Percentiles rank a stretch among this genome's conserved stretches.
phyloP scores from a whole-genome alignment of 225 moss, liverwort and hornwort species.

The Pseudoscleropodium purum region DNA sequence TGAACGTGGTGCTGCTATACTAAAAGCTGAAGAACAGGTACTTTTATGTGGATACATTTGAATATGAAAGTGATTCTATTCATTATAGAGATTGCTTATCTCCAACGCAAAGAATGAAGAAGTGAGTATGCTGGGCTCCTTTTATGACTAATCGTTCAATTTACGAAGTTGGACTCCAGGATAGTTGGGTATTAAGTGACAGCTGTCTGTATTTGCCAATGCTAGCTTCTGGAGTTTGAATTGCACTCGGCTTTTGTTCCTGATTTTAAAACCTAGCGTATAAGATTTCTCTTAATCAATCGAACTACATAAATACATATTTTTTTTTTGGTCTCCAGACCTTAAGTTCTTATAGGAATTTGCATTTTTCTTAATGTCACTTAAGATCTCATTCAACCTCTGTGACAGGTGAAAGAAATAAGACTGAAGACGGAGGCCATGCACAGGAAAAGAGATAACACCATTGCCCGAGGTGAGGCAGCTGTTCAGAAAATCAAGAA shows the following conservation, averaged over 20 bases:
- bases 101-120: neutral
- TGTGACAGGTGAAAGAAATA: conserved; percentile 31
- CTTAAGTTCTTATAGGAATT: neutral
- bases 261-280: neutral
- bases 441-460: conserved; percentile 26
- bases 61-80: neutral
- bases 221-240: neutral
- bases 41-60: neutral
- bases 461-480: conserved; percentile 35
- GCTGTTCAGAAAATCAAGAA: conserved; percentile 45
- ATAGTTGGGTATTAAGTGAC: neutral
- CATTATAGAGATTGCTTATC: neutral
- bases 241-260: neutral
- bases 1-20: conserved; percentile 32
- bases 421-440: conserved; percentile 23
- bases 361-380: neutral
- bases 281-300: neutral
- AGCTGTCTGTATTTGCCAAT: neutral
- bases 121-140: neutral
- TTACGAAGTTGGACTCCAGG: neutral
- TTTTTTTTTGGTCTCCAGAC: neutral
- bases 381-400: neutral
- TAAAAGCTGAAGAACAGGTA: conserved; percentile 48
- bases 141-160: neutral
- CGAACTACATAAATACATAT: neutral